These are phyloP conservation scores for Talaromyces sp. DNA, from an alignment of 2,329 filamentous ascomycete genomes.

Conservation along the genomic window DNA sequence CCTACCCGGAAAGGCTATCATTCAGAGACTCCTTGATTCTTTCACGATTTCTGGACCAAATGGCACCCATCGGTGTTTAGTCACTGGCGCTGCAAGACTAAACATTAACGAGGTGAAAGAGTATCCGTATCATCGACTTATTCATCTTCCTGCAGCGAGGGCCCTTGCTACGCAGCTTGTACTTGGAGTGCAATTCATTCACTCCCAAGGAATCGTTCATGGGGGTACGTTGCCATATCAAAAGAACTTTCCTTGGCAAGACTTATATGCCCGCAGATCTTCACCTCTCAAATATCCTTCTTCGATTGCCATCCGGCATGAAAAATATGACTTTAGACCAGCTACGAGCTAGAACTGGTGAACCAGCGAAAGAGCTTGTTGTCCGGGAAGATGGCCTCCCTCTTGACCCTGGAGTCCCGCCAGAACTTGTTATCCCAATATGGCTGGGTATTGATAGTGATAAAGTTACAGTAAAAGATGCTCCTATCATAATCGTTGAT, in stretches of 20 bases:
- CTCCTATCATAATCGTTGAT: conserved; percentile 23
- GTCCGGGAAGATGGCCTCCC: conserved; percentile 19
- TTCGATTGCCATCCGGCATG: conserved; percentile 18
- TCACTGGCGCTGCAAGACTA: conserved; percentile 18
- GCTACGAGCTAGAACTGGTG: conserved; percentile 21
- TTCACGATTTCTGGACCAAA: conserved; percentile 21
- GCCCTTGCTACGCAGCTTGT: conserved; percentile 21
- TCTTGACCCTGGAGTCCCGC: conserved; percentile 20
- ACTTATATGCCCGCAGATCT: conserved; percentile 13
- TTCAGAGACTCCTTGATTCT: conserved; percentile 19
- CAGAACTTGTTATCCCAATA: conserved; percentile 16
- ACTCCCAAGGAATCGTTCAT: conserved; percentile 25
- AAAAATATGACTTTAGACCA: conserved; percentile 19
- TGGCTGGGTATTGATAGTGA: conserved; percentile 24
- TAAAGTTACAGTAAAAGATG: conserved; percentile 21
- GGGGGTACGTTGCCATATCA: conserved; percentile 18
- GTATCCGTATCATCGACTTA: conserved; percentile 13
- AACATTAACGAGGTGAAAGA: conserved; percentile 20
- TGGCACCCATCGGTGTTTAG: conserved; percentile 20
- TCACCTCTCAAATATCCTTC: conserved; percentile 24
- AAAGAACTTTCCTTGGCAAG: conserved; percentile 4
- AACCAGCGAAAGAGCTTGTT: conserved; percentile 20
- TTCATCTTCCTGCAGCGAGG: conserved; percentile 16
- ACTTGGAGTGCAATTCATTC: conserved; percentile 22
- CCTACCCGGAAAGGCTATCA: conserved; percentile 15